Evolutionary conservation across 768 basidiomycete species (phyloP), one percentile per base, ranked within the genome.

Genomic region (Sporobolomyces roseus): DNA sequence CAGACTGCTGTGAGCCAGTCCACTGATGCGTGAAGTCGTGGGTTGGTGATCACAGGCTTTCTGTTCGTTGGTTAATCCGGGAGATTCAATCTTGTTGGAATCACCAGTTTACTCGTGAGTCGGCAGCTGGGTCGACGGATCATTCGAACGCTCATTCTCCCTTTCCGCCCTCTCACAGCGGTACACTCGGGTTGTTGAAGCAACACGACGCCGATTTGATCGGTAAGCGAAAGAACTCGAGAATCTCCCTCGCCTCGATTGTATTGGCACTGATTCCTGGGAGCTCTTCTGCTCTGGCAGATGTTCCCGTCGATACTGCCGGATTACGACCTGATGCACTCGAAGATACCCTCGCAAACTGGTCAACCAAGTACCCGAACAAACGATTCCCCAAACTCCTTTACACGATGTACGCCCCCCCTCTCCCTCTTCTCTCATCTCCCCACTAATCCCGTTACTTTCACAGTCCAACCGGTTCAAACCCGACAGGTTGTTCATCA

Each of bases 401-500:
- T 46, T 94, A 93, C 79, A 91, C 86, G 7, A 86, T 92, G 71
- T 72, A 41, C 9, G 38, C 9, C 12, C 27, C 58, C 45, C 25
- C 21, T 25, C 32, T 33, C 87, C 86, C 46, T 55, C 62, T 50
- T 38, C 23, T 25, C 19, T 45, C 41, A 5, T 5, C 30, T 7
- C 0, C n/a, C 73, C 65, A 33, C 36, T 33, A 21, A 12, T 3
- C 21, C 12, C 21, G 27, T 12, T 21, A 23, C 17, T 30, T 41
- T 14, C 21, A 69, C 55, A 78, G 76, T 33, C 81, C 81, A 1
- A 78, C 87, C 74, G 92, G 91, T 38, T 88, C 87, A 72, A 93
- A 93, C 78, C 92, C 91, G 4, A 89, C 87, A 12, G 92, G 92
- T 1, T 85, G 84, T 77, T 91, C 91, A 5, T 84, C 88, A 8